phyloP scores from a whole-genome alignment of 2,329 filamentous ascomycete species.

The Myrmaecium sp. region DNA sequence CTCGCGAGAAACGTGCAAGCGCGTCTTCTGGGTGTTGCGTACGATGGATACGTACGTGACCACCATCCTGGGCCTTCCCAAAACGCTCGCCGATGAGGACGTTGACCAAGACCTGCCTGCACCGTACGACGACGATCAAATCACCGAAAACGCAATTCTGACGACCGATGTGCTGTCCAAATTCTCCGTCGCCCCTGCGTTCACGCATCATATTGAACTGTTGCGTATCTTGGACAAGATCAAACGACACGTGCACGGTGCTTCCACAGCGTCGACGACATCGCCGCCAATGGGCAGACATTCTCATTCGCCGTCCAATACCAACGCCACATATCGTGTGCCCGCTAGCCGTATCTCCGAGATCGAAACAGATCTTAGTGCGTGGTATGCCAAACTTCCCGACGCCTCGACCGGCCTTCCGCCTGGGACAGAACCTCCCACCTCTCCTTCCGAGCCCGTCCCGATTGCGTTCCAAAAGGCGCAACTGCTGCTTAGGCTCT shows the following conservation, averaged over 20 bases:
- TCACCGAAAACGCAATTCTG: too few relatives aligned
- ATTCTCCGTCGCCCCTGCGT: too few relatives aligned
- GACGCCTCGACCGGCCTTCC: background rate
- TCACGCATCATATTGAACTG: too few relatives aligned
- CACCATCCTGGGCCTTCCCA: constrained; percentile 47
- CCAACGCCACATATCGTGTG: background rate
- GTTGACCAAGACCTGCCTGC: constrained; percentile 49
- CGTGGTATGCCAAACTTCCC: background rate
- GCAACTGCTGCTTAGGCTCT: constrained; percentile 6
- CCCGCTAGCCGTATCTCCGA: background rate
- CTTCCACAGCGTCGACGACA: background rate
- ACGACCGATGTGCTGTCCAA: constrained; percentile 37
- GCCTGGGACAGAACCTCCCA: background rate
- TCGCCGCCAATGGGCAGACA: background rate
- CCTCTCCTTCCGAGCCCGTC: background rate
- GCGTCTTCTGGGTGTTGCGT: constrained; percentile 1
- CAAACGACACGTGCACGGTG: background rate
- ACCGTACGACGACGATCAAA: constrained; percentile 51
- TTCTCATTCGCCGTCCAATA: background rate
- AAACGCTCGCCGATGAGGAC: constrained; percentile 46
- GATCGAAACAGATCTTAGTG: background rate
- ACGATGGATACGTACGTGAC: constrained; percentile 27
- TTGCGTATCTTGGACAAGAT: background rate
- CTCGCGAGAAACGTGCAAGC: constrained; percentile 1
- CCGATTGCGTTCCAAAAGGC: background rate